phyloP scores from a whole-genome alignment of 441 rosid species.

The Populus hybrid region DNA sequence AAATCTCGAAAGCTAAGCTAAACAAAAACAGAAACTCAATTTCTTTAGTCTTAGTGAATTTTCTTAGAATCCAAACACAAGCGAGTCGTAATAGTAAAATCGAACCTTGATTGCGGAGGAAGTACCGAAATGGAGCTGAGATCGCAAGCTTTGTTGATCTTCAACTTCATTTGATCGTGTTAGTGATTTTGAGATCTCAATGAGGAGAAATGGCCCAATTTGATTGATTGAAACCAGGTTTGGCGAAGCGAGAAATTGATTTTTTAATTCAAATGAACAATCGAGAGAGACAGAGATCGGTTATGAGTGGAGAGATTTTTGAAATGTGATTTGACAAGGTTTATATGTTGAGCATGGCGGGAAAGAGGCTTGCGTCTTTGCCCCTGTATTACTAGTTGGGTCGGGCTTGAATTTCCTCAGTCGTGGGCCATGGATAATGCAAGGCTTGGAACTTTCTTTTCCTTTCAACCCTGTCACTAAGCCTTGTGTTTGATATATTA shows the following conservation, averaged over 20 bases:
- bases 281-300: background rate
- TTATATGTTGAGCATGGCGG: constrained; percentile 4
- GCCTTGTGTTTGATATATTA: too few species aligned
- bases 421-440: background rate
- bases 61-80: constrained; percentile 16
- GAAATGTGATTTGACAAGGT: background rate
- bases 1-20: constrained; percentile 7
- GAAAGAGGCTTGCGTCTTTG: constrained; percentile 3
- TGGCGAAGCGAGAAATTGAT: background rate
- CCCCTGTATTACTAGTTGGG: background rate
- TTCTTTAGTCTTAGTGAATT: background rate
- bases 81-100: constrained; percentile 7
- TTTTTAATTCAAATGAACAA: background rate
- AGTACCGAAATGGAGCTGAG: constrained; percentile 82
- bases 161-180: constrained; percentile 61
- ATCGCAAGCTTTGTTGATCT: constrained; percentile 85
- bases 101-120: constrained; percentile 77
- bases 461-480: too few species aligned
- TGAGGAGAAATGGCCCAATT: constrained; percentile 5
- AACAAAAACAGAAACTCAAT: background rate
- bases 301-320: background rate
- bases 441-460: background rate
- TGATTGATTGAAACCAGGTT: background rate
- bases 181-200: constrained; percentile 5
- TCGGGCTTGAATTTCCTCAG: background rate